Conservation (phyloP, 257 asterid genomes). For the Coffea eugenioides region DNA sequence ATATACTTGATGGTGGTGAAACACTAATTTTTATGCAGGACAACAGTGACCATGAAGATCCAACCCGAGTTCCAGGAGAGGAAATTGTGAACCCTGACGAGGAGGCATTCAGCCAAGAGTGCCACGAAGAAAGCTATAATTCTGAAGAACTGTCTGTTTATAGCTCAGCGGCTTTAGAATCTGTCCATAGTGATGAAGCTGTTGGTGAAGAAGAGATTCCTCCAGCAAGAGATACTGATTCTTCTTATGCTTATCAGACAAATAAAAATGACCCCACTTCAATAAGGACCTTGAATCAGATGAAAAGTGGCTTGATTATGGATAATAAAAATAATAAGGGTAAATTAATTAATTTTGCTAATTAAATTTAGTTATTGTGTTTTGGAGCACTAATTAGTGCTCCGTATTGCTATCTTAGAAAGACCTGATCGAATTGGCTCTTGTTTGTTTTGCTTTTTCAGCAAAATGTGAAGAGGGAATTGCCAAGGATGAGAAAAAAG, state of each 20-base stretch:
- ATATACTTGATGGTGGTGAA: constrained; percentile 15
- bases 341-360: neutral
- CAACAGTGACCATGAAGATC: neutral
- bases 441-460: constrained; percentile 2
- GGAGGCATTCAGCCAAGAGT: neutral
- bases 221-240: constrained; percentile 33
- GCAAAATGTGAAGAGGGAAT: constrained; percentile 22
- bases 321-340: constrained; percentile 33
- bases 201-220: constrained; percentile 40
- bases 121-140: constrained; percentile 20
- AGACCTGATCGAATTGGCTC: neutral
- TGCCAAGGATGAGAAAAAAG: constrained; percentile 24
- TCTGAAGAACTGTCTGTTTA: constrained; percentile 32
- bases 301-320: constrained; percentile 12
- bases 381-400: neutral
- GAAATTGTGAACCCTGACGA: neutral
- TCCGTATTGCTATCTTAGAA: neutral
- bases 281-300: constrained; percentile 18
- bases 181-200: constrained; percentile 19
- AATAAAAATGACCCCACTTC: constrained; percentile 43
- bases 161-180: constrained; percentile 46
- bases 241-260: constrained; percentile 32
- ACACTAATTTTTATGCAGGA: constrained; percentile 6
- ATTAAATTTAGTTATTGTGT: neutral
- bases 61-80: neutral